phyloP scores from a whole-genome alignment of 345 rosid genomes.

The Chamaenerion angustifolium region DNA sequence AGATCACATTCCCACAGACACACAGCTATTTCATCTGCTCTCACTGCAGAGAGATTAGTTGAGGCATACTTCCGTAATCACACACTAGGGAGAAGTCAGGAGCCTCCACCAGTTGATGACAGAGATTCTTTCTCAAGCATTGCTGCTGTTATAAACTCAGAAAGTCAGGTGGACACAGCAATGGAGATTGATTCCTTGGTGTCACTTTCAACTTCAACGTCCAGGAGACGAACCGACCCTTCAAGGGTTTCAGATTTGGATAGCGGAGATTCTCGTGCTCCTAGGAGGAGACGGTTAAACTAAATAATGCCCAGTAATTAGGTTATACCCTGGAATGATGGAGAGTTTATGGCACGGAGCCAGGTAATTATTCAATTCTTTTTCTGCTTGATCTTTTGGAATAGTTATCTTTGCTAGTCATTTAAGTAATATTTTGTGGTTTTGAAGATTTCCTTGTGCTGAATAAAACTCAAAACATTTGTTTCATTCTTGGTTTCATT shows the following conservation, averaged over 20 bases:
- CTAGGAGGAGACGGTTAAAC: constrained; percentile 39
- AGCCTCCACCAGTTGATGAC: constrained; percentile 61
- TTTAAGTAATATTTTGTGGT: too few relatives aligned
- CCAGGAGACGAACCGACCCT: constrained; percentile 29
- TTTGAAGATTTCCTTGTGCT: too few relatives aligned
- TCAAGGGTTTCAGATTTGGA: constrained; percentile 39
- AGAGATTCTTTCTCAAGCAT: constrained; percentile 85
- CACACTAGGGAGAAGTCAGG: constrained; percentile 51
- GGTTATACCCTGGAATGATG: neutral
- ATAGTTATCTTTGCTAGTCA: too few relatives aligned
- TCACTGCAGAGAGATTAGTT: constrained; percentile 36
- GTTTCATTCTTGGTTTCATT: too few relatives aligned
- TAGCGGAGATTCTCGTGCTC: constrained; percentile 26
- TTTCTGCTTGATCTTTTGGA: too few relatives aligned
- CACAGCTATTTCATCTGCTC: constrained; percentile 37
- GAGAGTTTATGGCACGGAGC: constrained; percentile 1
- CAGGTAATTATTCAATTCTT: constrained; percentile 1
- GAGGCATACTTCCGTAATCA: constrained; percentile 41
- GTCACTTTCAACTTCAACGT: constrained; percentile 33
- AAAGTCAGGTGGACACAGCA: constrained; percentile 69
- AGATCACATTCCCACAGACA: constrained; percentile 52
- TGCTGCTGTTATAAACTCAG: constrained; percentile 79
- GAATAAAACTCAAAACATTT: too few relatives aligned
- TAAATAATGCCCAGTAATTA: neutral
- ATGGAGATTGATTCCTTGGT: constrained; percentile 77